Conservation (phyloP, 1,139 yeast genomes). For the Pichia sp. region DNA sequence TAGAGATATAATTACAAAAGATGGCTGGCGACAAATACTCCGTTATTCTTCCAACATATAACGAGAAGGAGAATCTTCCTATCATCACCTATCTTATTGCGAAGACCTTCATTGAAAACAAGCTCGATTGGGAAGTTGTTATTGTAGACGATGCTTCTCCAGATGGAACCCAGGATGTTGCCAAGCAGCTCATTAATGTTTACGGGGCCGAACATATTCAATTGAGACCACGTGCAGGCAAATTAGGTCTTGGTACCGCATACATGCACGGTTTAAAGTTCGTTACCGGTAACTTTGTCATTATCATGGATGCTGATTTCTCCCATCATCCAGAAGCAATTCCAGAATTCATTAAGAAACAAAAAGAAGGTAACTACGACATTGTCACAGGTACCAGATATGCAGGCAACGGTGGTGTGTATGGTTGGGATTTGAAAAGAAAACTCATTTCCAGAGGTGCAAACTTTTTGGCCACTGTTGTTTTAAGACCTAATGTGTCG, state of each 20-base stretch:
- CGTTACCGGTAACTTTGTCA: slow-evolving; percentile 71
- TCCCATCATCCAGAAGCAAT: slow-evolving; percentile 80
- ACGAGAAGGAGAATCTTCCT: slow-evolving; percentile 69
- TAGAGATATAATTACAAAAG: background rate
- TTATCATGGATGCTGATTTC: slow-evolving; percentile 85
- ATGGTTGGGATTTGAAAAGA: slow-evolving; percentile 82
- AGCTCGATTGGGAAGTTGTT: slow-evolving; percentile 70
- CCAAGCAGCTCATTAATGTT: slow-evolving; percentile 56
- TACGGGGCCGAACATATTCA: slow-evolving; percentile 64
- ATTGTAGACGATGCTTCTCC: slow-evolving; percentile 82
- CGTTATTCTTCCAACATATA: slow-evolving; percentile 74
- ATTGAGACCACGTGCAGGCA: slow-evolving; percentile 72
- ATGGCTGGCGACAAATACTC: slow-evolving; percentile 53
- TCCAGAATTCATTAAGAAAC: slow-evolving; percentile 69
- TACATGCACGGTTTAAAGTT: slow-evolving; percentile 73
- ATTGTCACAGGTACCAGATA: slow-evolving; percentile 85
- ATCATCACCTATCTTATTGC: slow-evolving; percentile 68
- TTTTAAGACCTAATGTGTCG: slow-evolving; percentile 67
- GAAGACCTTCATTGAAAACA: slow-evolving; percentile 58
- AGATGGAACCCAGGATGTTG: slow-evolving; percentile 76
- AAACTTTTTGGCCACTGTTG: slow-evolving; percentile 69
- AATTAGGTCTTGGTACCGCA: slow-evolving; percentile 78
- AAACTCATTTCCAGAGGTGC: slow-evolving; percentile 79
- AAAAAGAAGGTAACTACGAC: slow-evolving; percentile 59
- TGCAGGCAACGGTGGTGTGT: slow-evolving; percentile 79